phyloP scores from a whole-genome alignment of 2,329 filamentous ascomycete genomes.

The Rutstroemia sydowiana region DNA sequence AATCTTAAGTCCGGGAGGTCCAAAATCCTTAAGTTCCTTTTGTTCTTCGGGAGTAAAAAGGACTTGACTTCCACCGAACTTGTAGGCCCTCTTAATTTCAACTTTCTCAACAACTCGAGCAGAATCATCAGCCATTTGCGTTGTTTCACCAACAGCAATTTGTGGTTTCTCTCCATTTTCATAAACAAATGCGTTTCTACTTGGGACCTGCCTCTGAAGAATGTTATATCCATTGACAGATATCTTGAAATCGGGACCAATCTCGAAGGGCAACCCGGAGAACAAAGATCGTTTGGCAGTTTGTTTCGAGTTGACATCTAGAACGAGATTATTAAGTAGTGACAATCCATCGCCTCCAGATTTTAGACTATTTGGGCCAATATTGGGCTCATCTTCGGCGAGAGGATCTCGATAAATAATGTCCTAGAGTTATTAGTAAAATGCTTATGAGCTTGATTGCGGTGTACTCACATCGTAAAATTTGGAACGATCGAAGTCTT shows the following conservation, averaged over 20 bases:
- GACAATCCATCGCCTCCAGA: constrained; percentile 69
- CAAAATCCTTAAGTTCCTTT: constrained; percentile 69
- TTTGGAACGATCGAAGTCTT: constrained; percentile 70
- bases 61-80: constrained; percentile 87
- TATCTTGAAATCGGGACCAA: constrained; percentile 77
- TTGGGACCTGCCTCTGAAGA: constrained; percentile 74
- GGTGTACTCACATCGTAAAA: constrained; percentile 73
- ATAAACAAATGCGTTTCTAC: constrained; percentile 81
- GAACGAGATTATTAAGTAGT: constrained; percentile 71
- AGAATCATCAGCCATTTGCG: constrained; percentile 70
- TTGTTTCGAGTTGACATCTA: constrained; percentile 86
- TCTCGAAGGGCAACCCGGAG: constrained; percentile 76
- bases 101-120: constrained; percentile 67
- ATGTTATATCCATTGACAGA: constrained; percentile 91
- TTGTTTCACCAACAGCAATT: constrained; percentile 68
- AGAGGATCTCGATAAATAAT: constrained; percentile 78
- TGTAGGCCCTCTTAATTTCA: constrained; percentile 88
- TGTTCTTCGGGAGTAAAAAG: constrained; percentile 82
- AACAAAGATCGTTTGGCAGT: constrained; percentile 81
- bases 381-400: constrained; percentile 59
- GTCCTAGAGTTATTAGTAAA: constrained; percentile 47
- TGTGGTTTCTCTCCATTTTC: constrained; percentile 78
- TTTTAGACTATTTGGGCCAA: constrained; percentile 48
- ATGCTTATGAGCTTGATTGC: not conserved
- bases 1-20: constrained; percentile 74